These are phyloP conservation scores for Viridothelium virens DNA, from an alignment of 495 filamentous ascomycete genomes.

Conservation along the genomic window DNA sequence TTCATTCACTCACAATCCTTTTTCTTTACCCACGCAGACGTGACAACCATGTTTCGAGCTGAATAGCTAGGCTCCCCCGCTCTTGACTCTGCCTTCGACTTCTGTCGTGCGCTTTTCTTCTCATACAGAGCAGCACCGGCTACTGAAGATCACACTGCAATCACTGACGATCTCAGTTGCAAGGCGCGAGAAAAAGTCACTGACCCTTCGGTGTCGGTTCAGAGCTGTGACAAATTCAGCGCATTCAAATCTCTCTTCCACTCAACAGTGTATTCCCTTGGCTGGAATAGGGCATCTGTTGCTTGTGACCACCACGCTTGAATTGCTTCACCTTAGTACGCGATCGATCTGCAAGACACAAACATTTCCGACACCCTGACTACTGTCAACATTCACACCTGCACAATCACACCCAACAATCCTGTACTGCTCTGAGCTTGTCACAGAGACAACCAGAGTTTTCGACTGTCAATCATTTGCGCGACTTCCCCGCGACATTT, in stretches of 20 bases:
- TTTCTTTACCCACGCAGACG: neutral
- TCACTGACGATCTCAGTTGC: neutral
- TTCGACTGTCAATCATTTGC: neutral
- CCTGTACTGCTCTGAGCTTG: constrained; percentile 5
- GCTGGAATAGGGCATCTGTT: neutral
- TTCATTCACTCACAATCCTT: neutral
- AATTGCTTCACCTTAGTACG: neutral
- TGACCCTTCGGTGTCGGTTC: neutral
- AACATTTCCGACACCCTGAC: neutral
- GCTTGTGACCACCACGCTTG: neutral
- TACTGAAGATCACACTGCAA: neutral
- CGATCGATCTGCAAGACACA: constrained; percentile 5
- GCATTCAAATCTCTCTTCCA: neutral
- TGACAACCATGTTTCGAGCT: no score
- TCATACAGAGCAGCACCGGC: neutral
- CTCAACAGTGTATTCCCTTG: neutral
- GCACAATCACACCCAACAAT: neutral
- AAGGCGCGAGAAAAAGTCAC: neutral
- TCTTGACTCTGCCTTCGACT: neutral
- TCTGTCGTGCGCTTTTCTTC: neutral
- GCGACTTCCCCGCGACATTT: neutral
- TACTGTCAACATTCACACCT: neutral
- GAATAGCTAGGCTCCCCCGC: no score
- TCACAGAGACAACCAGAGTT: neutral
- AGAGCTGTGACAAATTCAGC: neutral